phyloP scores from a whole-genome alignment of 768 basidiomycete species.

The Termitomyces sp. region DNA sequence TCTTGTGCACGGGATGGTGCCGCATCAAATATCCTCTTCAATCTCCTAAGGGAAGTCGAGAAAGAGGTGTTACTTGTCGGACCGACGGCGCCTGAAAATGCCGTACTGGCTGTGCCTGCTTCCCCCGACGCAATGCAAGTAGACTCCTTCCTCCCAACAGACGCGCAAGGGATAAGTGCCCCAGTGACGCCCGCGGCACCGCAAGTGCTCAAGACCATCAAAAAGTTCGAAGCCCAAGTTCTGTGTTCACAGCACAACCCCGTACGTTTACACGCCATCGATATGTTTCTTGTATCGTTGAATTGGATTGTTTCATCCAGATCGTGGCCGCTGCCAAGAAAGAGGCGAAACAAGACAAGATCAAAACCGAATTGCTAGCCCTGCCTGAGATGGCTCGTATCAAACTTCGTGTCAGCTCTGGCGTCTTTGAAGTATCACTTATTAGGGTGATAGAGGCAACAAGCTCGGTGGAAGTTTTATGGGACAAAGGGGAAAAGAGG shows the following conservation, averaged over 20 bases:
- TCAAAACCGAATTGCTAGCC: constrained; percentile 65
- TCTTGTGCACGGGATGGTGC: constrained; percentile 74
- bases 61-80: constrained; percentile 77
- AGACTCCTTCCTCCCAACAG: constrained; percentile 16
- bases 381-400: constrained; percentile 72
- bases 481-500: constrained; percentile 70
- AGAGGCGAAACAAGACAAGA: constrained; percentile 70
- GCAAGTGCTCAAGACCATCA: constrained; percentile 62
- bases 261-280: constrained; percentile 44
- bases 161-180: background rate
- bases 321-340: constrained; percentile 72
- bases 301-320: constrained; percentile 33
- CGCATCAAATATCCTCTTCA: constrained; percentile 53
- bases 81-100: constrained; percentile 19
- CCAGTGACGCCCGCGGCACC: constrained; percentile 9
- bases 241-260: constrained; percentile 90
- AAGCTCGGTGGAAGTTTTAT: constrained; percentile 73
- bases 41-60: constrained; percentile 65
- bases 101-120: background rate
- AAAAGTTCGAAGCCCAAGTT: constrained; percentile 71
- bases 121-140: constrained; percentile 28
- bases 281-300: background rate
- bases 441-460: constrained; percentile 67
- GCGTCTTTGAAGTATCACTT: constrained; percentile 84
- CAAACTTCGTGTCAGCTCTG: constrained; percentile 80